Percentiles rank a stretch among this genome's conserved stretches.
phyloP scores from a whole-genome alignment of 2,329 filamentous ascomycete species.

The Diaporthe sp. region DNA sequence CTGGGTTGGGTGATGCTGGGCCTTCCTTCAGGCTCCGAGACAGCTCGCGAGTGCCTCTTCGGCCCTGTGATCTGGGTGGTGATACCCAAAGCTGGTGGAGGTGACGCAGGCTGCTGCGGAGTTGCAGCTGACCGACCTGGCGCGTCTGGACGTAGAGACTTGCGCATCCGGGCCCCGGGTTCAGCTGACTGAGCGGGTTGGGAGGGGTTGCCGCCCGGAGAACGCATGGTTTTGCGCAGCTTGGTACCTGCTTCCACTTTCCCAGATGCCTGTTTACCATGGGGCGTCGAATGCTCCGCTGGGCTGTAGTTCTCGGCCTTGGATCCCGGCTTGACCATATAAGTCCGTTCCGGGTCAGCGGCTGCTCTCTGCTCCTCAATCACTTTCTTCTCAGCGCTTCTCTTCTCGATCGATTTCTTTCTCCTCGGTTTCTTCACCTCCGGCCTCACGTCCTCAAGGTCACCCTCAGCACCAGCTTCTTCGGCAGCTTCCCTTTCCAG shows the following conservation, averaged over 20 bases:
- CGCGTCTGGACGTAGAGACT: slow-evolving; percentile 46
- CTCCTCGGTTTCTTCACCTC: slow-evolving; percentile 54
- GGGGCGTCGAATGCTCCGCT: slow-evolving; percentile 35
- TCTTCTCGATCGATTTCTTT: slow-evolving; percentile 59
- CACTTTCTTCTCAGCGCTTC: slow-evolving; percentile 55
- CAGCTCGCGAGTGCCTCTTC: slow-evolving; percentile 33
- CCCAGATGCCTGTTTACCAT: slow-evolving; percentile 40
- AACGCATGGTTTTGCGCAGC: slow-evolving; percentile 65
- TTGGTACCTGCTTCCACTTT: slow-evolving; percentile 43
- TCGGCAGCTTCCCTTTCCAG: slow-evolving; percentile 71
- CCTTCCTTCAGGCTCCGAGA: slow-evolving; percentile 28
- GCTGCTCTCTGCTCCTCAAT: slow-evolving; percentile 54
- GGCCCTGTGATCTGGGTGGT: not conserved
- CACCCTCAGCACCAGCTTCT: slow-evolving; percentile 64
- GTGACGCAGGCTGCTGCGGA: slow-evolving; percentile 26
- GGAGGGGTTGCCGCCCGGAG: slow-evolving; percentile 42
- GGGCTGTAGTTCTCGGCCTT: slow-evolving; percentile 41
- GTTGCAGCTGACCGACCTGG: slow-evolving; percentile 25
- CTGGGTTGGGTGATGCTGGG: slow-evolving; percentile 49
- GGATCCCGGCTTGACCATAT: slow-evolving; percentile 51
- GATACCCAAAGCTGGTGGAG: slow-evolving; percentile 34
- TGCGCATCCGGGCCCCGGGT: slow-evolving; percentile 53
- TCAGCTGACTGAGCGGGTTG: slow-evolving; percentile 28
- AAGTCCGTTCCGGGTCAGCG: slow-evolving; percentile 44
- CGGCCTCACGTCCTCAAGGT: slow-evolving; percentile 55